A percentile compares a stretch with the other conserved stretches of the same genome.
These are phyloP conservation scores for Syzygium syzygioides DNA, from an alignment of 441 rosid genomes.

Conservation along the genomic window DNA sequence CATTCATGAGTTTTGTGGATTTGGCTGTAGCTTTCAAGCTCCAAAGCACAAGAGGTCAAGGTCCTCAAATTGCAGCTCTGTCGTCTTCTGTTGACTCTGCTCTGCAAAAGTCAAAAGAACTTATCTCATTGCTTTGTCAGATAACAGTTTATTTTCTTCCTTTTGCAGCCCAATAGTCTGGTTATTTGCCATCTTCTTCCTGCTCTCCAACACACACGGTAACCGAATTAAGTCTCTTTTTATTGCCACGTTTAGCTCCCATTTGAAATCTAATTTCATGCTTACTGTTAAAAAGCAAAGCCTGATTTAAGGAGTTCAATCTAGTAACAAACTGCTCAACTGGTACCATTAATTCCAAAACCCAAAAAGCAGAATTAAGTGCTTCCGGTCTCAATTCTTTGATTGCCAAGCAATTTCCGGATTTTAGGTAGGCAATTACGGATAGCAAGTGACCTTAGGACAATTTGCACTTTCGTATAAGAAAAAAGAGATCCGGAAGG, in stretches of 20 bases:
- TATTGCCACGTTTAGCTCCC: background rate
- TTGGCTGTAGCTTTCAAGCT: background rate
- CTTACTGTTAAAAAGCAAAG: background rate
- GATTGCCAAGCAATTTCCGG: background rate
- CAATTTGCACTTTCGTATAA: background rate
- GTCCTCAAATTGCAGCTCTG: background rate
- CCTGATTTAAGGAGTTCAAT: background rate
- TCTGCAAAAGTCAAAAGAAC: background rate
- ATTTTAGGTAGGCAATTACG: background rate
- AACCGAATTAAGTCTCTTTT: background rate
- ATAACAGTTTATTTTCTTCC: background rate
- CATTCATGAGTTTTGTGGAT: background rate
- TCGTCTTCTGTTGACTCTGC: background rate
- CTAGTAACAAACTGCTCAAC: background rate
- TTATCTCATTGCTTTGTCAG: background rate
- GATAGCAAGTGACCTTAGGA: background rate
- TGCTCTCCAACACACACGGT: conserved; percentile 6
- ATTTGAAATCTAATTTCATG: background rate
- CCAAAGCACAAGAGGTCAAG: background rate
- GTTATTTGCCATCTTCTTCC: conserved; percentile 4
- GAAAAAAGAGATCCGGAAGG: background rate
- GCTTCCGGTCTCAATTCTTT: background rate
- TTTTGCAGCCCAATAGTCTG: conserved; percentile 4
- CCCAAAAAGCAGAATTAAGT: background rate
- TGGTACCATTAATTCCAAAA: background rate